Base-by-base conservation (phyloP, 139 green algal species). In the Protoeuglena noctilucae region DNA sequence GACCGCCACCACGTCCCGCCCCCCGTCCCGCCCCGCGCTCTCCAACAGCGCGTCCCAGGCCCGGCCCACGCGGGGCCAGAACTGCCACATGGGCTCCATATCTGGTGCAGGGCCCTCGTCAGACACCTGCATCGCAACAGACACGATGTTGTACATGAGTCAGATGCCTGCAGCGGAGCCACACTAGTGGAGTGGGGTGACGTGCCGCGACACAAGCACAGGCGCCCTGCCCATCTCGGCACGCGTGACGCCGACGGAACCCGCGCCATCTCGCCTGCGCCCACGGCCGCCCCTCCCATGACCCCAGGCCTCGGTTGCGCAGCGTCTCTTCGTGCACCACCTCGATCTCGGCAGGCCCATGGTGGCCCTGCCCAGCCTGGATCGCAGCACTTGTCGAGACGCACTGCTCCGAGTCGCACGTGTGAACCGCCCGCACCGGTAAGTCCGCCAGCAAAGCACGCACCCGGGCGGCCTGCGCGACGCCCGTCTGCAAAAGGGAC, bases 361-460 rank as follows among this genome's bases (percentile, higher is more conserved):
- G 43, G 2, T 64, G 4, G 3, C 24, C 28, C 54, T 69, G 57
- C 48, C 63, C 24, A n/a, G 59, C 46, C 16, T 30, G 49, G 16
- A 76, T 64, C 17, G 30, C 31, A 21, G 65, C 17, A 0, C 65
- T 55, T 27, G 62, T 77, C 19, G 40, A 47, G 28, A 54, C 23
- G 21, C 59, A 61, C 21, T 69, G 45, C 2, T 58, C 40, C 19
- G 63, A 34, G 3, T 69, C 69, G 61, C 59, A 71, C 27, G 45
- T 76, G 21, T 70, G n/a, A 3, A 78, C 46, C 22, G 16, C 49
- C n/a, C 65, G 46, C 4, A 78, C 54, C 65, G 77, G 65, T 50
- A 61, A 26, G 16, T 46, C 2, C 17, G 30, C 28, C 25, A 54
- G 6, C 39, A 29, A 4, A 27, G 27, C 22, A 25, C 25, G 7